Evolutionary conservation across 2,329 filamentous ascomycete genomes (phyloP), one percentile per base, ranked within the genome.

Genomic region (Trichophyton simii): DNA sequence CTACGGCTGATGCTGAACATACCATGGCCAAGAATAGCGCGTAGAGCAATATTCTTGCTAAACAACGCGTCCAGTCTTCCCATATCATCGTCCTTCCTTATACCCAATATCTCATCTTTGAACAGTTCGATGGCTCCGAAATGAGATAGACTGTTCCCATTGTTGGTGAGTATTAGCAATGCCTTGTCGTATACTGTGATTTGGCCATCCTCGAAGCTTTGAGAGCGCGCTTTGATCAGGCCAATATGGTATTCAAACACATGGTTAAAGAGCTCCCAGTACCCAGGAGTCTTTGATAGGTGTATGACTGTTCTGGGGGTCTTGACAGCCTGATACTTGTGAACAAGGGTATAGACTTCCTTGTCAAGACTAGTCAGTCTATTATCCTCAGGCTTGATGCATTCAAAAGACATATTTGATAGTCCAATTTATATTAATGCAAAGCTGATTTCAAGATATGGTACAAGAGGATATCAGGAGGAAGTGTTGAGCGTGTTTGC

Each of bases 161-260:
- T 67, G 1, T 67, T 63, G 11, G 70, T 73, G 36, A 77, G 65
- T 7, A 66, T 61, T 48, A 77, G 59, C 18, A 78, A 63, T n/a
- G 71, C 70, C 60, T 69, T 72, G 65, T 78, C 76, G 36, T 72
- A 77, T 63, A 76, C 64, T 0, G 72, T 77, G 61, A 76, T 64
- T 59, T 76, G 69, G 5, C 68, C 69, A 48, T 74, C 70, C 36
- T 72, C 62, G n/a, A 72, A 65, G 3, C 66, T 65, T 60, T 71
- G 68, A 1, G 72, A 72, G 55, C 75, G 75, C 28, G 67, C 67
- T 50, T 68, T 69, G 62, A 76, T 67, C 28, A 75, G 64, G 8
- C 66, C 64, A 15, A 74, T 61, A 61, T 76, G 73, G 50, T 71
- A 72, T 22, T 66, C 67, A 48, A 77, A 60, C 15, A 74, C 67